Evolutionary conservation across 129 eudicot genomes (phyloP), one percentile per base, ranked within the genome.

Genomic region (Pseudognaphalium luteoalbum): DNA sequence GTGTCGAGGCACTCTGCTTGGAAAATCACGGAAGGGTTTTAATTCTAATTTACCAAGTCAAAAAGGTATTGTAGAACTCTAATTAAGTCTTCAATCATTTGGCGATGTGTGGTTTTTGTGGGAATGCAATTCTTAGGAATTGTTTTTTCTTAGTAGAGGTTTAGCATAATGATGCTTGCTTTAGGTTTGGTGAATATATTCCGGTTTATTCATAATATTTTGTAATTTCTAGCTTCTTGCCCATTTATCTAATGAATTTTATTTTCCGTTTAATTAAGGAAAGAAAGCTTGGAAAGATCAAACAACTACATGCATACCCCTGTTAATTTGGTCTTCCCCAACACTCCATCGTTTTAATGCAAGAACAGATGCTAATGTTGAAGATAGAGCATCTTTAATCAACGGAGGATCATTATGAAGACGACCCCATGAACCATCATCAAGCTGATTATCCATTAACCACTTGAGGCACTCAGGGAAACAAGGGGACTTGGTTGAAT

Each of bases 341-440:
- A 91, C 78, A 17, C 83, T 81, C 98, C 98, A 93, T 77, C 85
- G 85, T 68, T 87, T 91, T 12, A 93, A 84, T 51, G 98, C 98
- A 78, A 93, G 86, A 32, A 93, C 63, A 58, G 85, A 88, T 19
- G 97, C 96, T 77, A 93, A 71, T 30, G 98, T 88, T 15, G 96
- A 91, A 62, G 91, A 88, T 7, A 91, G 80, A 59, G 84, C 79
- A 80, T 94, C 97, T 86, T 89, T 94, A 57, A 82, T 72, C 42
- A 87, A 76, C 16, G 62, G 63, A 37, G 74, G 67, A 71, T 76
- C 61, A 63, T 75, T 82, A 73, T 79, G 82, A 60, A 81, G 87
- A 83, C 78, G 87, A 70, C 89, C 89, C 98, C 98, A 94, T 7
- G 97, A 94, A 22, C 98, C 98, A 79, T 94, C 91, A 20, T 41